phyloP scores from a whole-genome alignment of 257 asterid genomes.

The Fraxinus anomala region DNA sequence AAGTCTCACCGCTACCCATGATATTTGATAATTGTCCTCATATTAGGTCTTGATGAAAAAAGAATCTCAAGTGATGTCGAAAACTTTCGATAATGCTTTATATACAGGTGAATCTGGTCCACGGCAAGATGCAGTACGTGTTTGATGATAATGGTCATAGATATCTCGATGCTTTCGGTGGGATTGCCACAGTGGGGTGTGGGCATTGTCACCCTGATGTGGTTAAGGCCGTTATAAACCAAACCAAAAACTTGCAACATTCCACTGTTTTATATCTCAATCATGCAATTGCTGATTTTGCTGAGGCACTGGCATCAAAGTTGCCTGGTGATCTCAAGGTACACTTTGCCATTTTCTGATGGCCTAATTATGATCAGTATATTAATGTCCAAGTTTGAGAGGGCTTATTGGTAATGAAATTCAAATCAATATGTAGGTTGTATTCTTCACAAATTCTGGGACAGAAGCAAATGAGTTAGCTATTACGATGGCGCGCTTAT shows the following conservation, averaged over 20 bases:
- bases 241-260: conserved; percentile 60
- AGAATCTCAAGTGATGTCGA: not conserved
- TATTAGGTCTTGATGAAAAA: not conserved
- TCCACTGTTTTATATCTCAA: conserved; percentile 65
- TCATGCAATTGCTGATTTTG: conserved; percentile 69
- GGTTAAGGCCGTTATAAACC: conserved; percentile 58
- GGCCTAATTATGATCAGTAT: not conserved
- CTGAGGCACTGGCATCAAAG: conserved; percentile 70
- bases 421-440: conserved; percentile 44
- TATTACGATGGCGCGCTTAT: conserved; percentile 70
- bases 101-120: conserved; percentile 62
- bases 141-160: conserved; percentile 66
- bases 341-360: not conserved
- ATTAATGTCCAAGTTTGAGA: not conserved
- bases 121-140: conserved; percentile 79
- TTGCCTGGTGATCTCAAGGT: conserved; percentile 81
- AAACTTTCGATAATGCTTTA: not conserved
- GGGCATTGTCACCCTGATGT: conserved; percentile 90
- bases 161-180: conserved; percentile 70
- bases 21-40: not conserved
- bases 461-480: conserved; percentile 83
- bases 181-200: conserved; percentile 75
- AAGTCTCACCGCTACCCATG: not conserved
- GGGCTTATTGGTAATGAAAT: not conserved
- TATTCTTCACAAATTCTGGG: conserved; percentile 77